Evolutionary conservation across 345 rosid genomes (phyloP), one percentile per base, ranked within the genome.

Genomic region (Crucihimalaya himalaica): DNA sequence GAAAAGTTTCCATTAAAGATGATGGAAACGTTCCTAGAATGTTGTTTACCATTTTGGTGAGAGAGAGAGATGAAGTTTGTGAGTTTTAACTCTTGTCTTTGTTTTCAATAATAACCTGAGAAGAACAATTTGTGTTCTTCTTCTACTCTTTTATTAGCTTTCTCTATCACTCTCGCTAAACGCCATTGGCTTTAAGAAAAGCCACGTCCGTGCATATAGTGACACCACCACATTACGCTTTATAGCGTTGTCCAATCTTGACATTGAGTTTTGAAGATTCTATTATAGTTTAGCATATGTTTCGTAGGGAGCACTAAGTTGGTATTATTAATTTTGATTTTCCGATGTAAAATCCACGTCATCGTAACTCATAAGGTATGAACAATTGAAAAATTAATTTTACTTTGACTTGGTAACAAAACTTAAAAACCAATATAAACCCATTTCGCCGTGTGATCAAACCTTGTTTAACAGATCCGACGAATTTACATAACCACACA

Each of bases 1-100:
- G 60, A 46, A 54, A 70, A 18, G 25, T 53, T 76, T 63, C 71
- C 70, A 70, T 62, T 2, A 35, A 63, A 63, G 12, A 61, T 10
- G 13, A 53, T 63, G 65, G 66, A 45, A 69, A 67, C 21, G 42
- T 68, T 29, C 9, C 45, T 23, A 23, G 25, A 27, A 9, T 43
- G 55, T 42, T 53, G 43, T 28, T 16, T 31, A 39, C 53, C 57
- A 69, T 69, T 63, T 69, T 76, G 58, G 23, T 42, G 62, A 47
- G 53, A 32, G 68, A 32, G 68, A 47, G 35, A 46, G 25, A 53
- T 43, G 58, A 63, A 54, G 56, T 43, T 27, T 55, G 32, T 20
- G 20, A 74, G 61, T 21, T 19, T 20, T 1, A 2, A 45, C 50
- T 47, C 39, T 31, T 40, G 37, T 48, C 5, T 66, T 31, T 54